Base-by-base conservation (phyloP, 1,284 basidiomycete species). In the Lignosus rhinocerotis region DNA sequence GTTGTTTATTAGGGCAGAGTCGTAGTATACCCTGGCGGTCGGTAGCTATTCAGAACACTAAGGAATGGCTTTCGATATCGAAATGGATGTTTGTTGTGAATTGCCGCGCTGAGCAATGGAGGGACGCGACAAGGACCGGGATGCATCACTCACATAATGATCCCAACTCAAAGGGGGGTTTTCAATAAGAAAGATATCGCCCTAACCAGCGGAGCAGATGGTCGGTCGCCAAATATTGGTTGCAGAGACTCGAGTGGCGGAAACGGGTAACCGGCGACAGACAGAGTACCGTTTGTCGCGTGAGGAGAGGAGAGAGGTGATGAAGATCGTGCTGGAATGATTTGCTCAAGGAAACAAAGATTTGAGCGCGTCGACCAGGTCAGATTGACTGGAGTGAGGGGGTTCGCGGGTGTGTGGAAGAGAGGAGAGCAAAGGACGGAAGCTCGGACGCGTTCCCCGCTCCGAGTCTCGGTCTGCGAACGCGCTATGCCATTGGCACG, bases 381-480 rank as follows among this genome's bases (percentile, higher is more conserved):
- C 25, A 25, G 25, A 4, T 2, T 25, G 25, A 4, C 25, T 25
- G 25, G 25, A 25, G 25, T 25, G 14, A 14, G 2, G 39, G 17
- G 53, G 14, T 14, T 45, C 49, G 31, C 41, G 43, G 25, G 34
- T 41, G 47, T 45, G 11, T 32, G 25, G 41, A 50, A 19, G 16
- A 56, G 47, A 49, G 36, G 50, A 38, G 31, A 34, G 46, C 32
- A 51, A 31, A 4, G 51, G 21, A 16, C 31, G 32, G 42, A 14
- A 25, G 32, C 34, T 36, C 36, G 44, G 55, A 60, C 58, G 61
- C 57, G 58, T 38, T 58, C 52, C 44, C 44, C 49, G 55, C 49
- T 44, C 17, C 43, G n/a, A 7, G 11, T 14, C n/a, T 11, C n/a
- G 5, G 36, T 14, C 25, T 25, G 25, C 30, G 47, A 45, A 58